A percentile compares a stretch with the other conserved stretches of the same genome.
phyloP scores from a whole-genome alignment of 2,329 filamentous ascomycete species.

The Cercospora citrullina region DNA sequence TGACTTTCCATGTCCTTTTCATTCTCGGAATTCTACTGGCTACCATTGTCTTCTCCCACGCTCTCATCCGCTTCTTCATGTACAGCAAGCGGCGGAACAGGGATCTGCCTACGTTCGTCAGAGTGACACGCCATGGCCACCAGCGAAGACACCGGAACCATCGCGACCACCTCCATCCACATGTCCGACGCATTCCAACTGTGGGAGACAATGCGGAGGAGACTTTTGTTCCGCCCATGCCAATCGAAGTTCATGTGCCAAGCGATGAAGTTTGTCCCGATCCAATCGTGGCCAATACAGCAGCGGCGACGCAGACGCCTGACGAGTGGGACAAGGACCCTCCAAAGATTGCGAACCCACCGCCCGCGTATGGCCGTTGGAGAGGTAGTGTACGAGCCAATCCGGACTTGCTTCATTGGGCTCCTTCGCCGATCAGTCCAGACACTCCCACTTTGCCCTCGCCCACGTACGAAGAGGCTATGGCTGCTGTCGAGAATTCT shows the following conservation, averaged over 20 bases:
- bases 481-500: conserved; percentile 22
- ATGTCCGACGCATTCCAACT: conserved; percentile 24
- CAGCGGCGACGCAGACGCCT: conserved; percentile 35
- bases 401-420: conserved; percentile 77
- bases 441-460: conserved; percentile 32
- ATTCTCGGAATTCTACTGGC: conserved; percentile 74
- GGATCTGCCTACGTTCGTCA: conserved; percentile 21
- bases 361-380: conserved; percentile 85
- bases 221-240: conserved; percentile 67
- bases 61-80: conserved; percentile 71
- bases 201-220: conserved; percentile 12
- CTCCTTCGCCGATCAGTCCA: conserved; percentile 29
- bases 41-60: conserved; percentile 78
- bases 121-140: conserved; percentile 23
- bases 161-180: conserved; percentile 40
- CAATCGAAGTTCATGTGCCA: conserved; percentile 74
- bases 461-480: conserved; percentile 37
- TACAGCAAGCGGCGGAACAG: conserved; percentile 15
- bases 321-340: conserved; percentile 31
- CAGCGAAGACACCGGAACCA: conserved; percentile 17
- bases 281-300: conserved; percentile 24
- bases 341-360: conserved; percentile 48
- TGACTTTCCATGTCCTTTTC: conserved; percentile 76
- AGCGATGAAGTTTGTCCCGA: conserved; percentile 49
- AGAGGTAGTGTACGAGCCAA: conserved; percentile 80